Evolutionary conservation across 306 rosid genomes (phyloP), one percentile per base, ranked within the genome.

Genomic region (Senna siamea): DNA sequence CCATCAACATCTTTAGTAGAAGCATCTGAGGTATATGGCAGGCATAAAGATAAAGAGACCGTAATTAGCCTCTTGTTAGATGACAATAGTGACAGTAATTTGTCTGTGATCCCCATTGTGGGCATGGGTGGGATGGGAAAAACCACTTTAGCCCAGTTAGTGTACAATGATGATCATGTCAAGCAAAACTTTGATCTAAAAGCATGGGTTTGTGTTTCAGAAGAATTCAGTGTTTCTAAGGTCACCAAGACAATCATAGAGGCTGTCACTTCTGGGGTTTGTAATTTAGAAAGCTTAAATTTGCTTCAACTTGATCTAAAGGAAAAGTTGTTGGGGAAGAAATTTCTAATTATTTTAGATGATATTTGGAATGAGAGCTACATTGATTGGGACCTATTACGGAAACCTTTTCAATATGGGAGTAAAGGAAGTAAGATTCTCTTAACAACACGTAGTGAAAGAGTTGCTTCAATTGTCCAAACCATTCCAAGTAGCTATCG

Each of bases 71-170:
- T 60, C 6, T 46, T 66, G 70, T 51, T 69, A 2, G 22, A 54
- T 52, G 35, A 56, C 0, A 5, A 5, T 0, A 14, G 12, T 22
- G 60, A 47, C 22, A 56, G 15, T 34, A 32, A 53, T 4, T 34
- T 80, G 23, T 51, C 54, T 30, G 71, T 75, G 1, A n/a, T 80
- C 37, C 63, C 84, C 14, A 54, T 80, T 19, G 73, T 62, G 26
- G 84, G 84, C 19, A 80, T 82, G 76, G 82, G 84, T 0, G 81
- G 84, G 0, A 3, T 79, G 0, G 83, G 87, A 9, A 79, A 83
- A 69, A 83, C 84, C 14, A 68, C 84, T 0, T 54, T 79, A 6
- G 79, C 74, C 12, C 80, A 69, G 52, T 17, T 73, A 52, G 74
- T 76, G 14, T 79, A 66, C 57, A 79, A 79, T 37, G 77, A 83